Evolutionary conservation across 352 stramenopile species (phyloP).

Genomic region (Globisporangium yorkense): DNA sequence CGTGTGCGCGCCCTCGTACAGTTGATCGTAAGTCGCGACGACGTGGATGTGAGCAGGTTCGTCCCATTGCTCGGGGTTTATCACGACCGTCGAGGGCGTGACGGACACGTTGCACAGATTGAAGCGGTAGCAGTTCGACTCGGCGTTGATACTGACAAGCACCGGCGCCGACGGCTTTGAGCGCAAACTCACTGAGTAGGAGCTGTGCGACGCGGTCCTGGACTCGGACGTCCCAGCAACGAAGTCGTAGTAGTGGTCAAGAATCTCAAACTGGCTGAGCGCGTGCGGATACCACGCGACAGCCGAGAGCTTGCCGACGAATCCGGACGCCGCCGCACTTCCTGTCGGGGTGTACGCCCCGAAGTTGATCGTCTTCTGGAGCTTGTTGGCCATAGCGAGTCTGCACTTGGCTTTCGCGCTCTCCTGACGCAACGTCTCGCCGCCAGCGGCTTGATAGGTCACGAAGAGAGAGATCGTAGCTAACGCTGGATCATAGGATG

Average conservation of each 20-base stretch:
- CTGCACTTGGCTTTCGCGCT: conserved; percentile 21
- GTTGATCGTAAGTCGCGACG: conserved; percentile 45
- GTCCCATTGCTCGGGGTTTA: conserved; percentile 42
- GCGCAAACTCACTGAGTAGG: conserved; percentile 40
- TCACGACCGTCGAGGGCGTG: conserved; percentile 29
- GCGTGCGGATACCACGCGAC: conserved; percentile 53
- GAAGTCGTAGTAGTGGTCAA: conserved; percentile 75
- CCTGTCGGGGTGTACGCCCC: conserved; percentile 13
- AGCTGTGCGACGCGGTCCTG: conserved; percentile 32
- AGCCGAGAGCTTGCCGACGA: conserved; percentile 32
- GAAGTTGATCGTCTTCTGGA: conserved; percentile 29
- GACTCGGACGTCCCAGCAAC: conserved; percentile 16
- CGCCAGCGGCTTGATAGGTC: conserved; percentile 14
- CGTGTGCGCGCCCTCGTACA: conserved; percentile 48
- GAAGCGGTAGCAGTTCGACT: conserved; percentile 66
- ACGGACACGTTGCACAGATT: conserved; percentile 59
- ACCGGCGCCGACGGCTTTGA: conserved; percentile 44
- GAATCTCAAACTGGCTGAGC: conserved; percentile 25
- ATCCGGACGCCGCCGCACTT: conserved; percentile 10
- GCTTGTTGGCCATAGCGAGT: conserved; percentile 31
- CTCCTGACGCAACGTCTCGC: conserved; percentile 5
- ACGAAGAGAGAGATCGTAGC: conserved; percentile 36
- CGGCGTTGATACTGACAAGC: conserved; percentile 36
- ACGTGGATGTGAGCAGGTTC: conserved; percentile 31
- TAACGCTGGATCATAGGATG: conserved; percentile 43